Percentiles rank a stretch among this genome's conserved stretches.
phyloP scores from a whole-genome alignment of 345 rosid species.

The Toxicodendron radicans region DNA sequence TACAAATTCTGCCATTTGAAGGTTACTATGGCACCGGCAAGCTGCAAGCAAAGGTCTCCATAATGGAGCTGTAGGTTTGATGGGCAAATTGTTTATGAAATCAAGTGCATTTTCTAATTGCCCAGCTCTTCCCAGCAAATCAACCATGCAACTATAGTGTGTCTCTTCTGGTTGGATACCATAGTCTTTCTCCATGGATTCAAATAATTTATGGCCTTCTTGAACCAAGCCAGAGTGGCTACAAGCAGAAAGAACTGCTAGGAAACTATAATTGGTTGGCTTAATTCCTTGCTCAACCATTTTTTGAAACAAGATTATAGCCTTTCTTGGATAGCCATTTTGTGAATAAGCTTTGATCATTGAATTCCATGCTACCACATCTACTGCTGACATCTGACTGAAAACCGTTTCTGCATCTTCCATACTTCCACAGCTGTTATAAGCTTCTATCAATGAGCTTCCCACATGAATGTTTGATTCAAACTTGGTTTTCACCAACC shows the following conservation, averaged over 20 bases:
- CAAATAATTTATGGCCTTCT: conserved; percentile 30
- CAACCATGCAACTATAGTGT: conserved; percentile 34
- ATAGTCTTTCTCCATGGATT: conserved; percentile 23
- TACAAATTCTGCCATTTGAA: conserved; percentile 27
- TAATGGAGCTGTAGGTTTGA: conserved; percentile 30
- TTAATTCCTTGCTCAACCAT: conserved; percentile 26
- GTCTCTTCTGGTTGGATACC: conserved; percentile 30
- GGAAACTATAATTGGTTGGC: conserved; percentile 28
- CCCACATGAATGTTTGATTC: conserved; percentile 24
- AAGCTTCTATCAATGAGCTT: conserved; percentile 33
- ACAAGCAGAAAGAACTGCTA: conserved; percentile 32
- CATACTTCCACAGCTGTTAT: conserved; percentile 27
- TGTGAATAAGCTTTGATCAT: conserved; percentile 33
- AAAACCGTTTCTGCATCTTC: conserved; percentile 30
- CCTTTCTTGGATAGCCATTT: conserved; percentile 24
- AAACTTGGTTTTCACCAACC: conserved; percentile 17
- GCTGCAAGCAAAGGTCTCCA: conserved; percentile 38
- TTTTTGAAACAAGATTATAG: conserved; percentile 19
- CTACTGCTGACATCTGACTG: conserved; percentile 19
- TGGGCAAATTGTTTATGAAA: conserved; percentile 24
- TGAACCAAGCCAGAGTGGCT: conserved; percentile 32
- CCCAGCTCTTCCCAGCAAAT: conserved; percentile 34
- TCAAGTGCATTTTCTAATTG: conserved; percentile 25
- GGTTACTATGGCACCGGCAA: conserved; percentile 28
- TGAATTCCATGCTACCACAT: conserved; percentile 32